Conservation (phyloP, 352 stramenopile genomes). For the Phytophthora megakarya region DNA sequence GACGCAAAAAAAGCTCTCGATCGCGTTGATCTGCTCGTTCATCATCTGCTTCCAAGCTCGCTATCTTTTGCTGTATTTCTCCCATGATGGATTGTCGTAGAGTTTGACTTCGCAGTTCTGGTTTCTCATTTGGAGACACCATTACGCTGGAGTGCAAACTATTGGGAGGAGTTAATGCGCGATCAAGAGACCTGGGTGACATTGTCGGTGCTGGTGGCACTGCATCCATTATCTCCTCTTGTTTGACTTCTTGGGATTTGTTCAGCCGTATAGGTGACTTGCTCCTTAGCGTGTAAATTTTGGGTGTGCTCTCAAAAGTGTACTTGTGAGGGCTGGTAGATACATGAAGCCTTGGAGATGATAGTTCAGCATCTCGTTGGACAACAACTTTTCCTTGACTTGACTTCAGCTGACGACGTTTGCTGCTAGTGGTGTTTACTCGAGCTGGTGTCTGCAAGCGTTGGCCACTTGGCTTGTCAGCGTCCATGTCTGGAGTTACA, state of each 20-base stretch:
- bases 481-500: background rate
- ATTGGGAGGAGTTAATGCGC: background rate
- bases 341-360: background rate
- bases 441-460: conserved; percentile 15
- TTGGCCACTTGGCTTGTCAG: conserved; percentile 2
- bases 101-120: conserved; percentile 1
- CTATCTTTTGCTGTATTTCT: conserved; percentile 56
- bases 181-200: background rate
- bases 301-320: background rate
- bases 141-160: conserved; percentile 3
- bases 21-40: conserved; percentile 39
- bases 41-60: conserved; percentile 47
- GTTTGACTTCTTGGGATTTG: background rate
- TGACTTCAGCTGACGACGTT: conserved; percentile 16
- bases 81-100: conserved; percentile 45
- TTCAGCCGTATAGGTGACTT: conserved; percentile 2
- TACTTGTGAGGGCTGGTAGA: background rate
- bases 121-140: background rate
- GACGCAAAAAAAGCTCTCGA: conserved; percentile 44
- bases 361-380: background rate
- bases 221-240: background rate
- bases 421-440: conserved; percentile 15
- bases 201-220: background rate
- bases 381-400: conserved; percentile 2
- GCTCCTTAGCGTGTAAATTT: background rate